Conservation (phyloP, 2,329 filamentous ascomycete species). For the Cercospora sp. region DNA sequence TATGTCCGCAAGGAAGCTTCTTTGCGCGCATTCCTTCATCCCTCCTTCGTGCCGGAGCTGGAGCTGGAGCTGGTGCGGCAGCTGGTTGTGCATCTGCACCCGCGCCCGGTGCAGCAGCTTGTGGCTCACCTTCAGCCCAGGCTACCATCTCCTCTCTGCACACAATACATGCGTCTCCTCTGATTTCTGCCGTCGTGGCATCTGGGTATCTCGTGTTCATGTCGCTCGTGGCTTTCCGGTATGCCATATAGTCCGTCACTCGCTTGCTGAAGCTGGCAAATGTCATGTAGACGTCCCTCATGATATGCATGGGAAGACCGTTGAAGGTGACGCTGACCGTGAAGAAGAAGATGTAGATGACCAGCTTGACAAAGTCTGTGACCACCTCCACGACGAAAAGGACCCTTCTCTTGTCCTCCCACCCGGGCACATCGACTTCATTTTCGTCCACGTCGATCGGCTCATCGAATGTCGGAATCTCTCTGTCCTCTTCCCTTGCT, state of each 20-base stretch:
- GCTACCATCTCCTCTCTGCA: constrained; percentile 93
- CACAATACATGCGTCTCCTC: constrained; percentile 91
- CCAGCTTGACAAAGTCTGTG: constrained; percentile 83
- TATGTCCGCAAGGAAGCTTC: constrained; percentile 94
- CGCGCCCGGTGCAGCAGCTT: constrained; percentile 34
- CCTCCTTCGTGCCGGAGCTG: constrained; percentile 46
- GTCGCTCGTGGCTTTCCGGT: constrained; percentile 85
- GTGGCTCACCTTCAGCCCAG: constrained; percentile 54
- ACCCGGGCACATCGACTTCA: constrained; percentile 91
- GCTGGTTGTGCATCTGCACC: constrained; percentile 7
- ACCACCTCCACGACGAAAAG: constrained; percentile 80
- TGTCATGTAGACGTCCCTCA: constrained; percentile 92
- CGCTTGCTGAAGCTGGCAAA: constrained; percentile 87
- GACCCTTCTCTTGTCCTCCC: constrained; percentile 94
- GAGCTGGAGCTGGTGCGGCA: constrained; percentile 1
- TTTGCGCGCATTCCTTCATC: constrained; percentile 87
- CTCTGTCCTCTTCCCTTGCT: constrained; percentile 35
- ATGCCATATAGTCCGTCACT: constrained; percentile 83
- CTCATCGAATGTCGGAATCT: constrained; percentile 61
- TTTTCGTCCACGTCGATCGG: constrained; percentile 76
- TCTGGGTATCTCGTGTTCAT: constrained; percentile 92
- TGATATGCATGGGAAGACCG: constrained; percentile 92
- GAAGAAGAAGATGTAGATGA: constrained; percentile 90
- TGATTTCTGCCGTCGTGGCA: constrained; percentile 81
- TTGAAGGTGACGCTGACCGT: constrained; percentile 91